phyloP scores from a whole-genome alignment of 306 rosid species.

The Sicyos baderoa region DNA sequence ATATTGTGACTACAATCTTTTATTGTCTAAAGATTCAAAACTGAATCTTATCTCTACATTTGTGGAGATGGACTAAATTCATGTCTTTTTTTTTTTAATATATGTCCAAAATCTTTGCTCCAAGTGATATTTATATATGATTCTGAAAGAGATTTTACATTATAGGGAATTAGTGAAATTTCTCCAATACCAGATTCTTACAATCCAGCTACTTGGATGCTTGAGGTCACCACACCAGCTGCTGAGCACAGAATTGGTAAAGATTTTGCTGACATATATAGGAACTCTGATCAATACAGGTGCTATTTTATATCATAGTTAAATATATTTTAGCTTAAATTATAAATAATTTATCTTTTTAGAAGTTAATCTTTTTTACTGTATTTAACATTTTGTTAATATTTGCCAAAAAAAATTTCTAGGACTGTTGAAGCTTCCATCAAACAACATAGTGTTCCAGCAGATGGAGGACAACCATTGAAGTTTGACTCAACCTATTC shows the following conservation, averaged over 20 bases:
- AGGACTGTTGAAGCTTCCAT: constrained; percentile 72
- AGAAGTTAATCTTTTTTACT: not conserved
- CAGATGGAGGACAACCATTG: constrained; percentile 47
- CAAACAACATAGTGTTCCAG: constrained; percentile 41
- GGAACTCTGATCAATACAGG: constrained; percentile 56
- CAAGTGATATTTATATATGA: no score
- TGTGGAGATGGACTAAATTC: not conserved
- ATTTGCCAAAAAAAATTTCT: constrained; percentile 16
- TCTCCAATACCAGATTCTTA: constrained; percentile 52
- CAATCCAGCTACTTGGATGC: constrained; percentile 96
- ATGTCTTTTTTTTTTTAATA: not conserved
- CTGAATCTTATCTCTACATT: no score
- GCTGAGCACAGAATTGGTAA: constrained; percentile 47
- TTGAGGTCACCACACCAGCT: constrained; percentile 71
- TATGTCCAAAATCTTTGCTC: not conserved
- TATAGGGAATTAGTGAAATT: constrained; percentile 47
- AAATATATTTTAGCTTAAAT: not conserved
- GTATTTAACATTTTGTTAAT: not conserved
- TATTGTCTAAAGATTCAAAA: no score
- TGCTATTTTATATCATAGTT: constrained; percentile 20
- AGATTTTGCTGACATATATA: constrained; percentile 57
- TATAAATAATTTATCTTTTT: no score
- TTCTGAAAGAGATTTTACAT: constrained; percentile 13
- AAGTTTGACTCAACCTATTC: constrained; percentile 51
- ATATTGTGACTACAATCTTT: no score